Base-by-base conservation (phyloP, 768 basidiomycete species). In the Phanerochaete carnosa region DNA sequence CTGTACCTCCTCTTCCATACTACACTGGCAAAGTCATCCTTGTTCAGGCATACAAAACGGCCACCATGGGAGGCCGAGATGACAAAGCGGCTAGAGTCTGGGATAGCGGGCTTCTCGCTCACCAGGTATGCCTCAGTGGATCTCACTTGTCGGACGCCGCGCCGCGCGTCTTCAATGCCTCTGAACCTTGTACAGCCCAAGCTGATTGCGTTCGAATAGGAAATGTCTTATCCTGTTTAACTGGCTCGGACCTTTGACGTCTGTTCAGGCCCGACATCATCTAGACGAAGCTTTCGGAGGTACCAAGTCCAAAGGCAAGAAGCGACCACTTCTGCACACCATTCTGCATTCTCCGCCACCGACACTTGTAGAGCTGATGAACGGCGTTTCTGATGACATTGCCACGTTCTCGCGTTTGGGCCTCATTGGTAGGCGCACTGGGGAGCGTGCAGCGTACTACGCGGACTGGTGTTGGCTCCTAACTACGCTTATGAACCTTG, bases 391-490 rank as follows among this genome's bases (percentile, higher is more conserved):
- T 7, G 92, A 94, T 66, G 92, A 94, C 73, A 71, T 91, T n/a
- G 80, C 82, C 50, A 92, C 91, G n/a, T 83, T 87, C 65, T 85
- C 88, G 13, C 79, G 77, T 61, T 74, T 94, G 29, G 92, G 92
- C 1, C 73, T 94, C 11, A 65, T 94, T 3, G 84, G 88, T 5
- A 81, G 83, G 64, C 80, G 77, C 53, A 73, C 81, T 1, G 92
- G 92, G 19, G 80, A 83, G 53, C 82, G 85, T 35, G 92, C 91
- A 2, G 90, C 78, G 35, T 82, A 84, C 12, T 85, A 92, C 68
- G 85, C 92, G 1, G 85, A 94, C 71, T 93, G 89, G 89, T 92
- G 92, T 70, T 94, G 92, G 92, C 80, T 94, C 63, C 75, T 89
- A 29, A 79, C 87, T 16, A 94, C 90, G 0, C 76, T 94, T 30